Evolutionary conservation across 768 basidiomycete genomes (phyloP), one percentile per base, ranked within the genome.

Genomic region (Boletus pseudopeckii): DNA sequence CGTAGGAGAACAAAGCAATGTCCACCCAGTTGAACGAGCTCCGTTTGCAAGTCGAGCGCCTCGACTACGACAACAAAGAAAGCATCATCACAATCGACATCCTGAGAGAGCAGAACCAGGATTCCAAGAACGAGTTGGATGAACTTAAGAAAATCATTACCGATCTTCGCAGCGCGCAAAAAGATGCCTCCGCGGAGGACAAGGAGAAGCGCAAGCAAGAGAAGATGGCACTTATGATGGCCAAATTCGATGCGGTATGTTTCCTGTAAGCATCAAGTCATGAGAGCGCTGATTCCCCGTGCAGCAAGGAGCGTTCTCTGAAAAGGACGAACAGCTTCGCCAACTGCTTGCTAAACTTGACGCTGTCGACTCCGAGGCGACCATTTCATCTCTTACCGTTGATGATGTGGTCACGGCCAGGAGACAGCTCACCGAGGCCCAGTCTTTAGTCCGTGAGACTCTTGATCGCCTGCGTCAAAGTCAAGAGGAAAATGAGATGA

Each of bases 181-280:
- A 87, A 72, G 90, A 91, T 55, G 83, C 88, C 15, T 86, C 88
- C 37, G 86, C 86, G 32, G 97, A 98, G 70, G 97, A 98, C 70
- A 98, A 95, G 75, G 97, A 99, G 79, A 97, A 92, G 79, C 85
- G 90, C 71, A 98, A 98, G 73, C 93, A 96, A 66, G 96, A 98
- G 77, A 98, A 98, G 80, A 92, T 99, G 90, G 94, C 92, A 9
- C 78, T 94, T 60, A 97, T 99, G 92, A 98, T 99, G 96, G 92
- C 96, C 54, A 95, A 96, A 71, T 96, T 99, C 62, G 95, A 98
- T 72, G 81, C 89, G 57, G 96, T 96, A 60, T 65, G 88, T 75
- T 53, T 50, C 18, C 2, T 50, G 42, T 47, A 50, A 53, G 15
- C 44, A 32, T 37, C 3, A 17, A 15, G 17, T 48, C 18, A n/a